phyloP scores from a whole-genome alignment of 2,329 filamentous ascomycete species.

The Fusarium redolens region DNA sequence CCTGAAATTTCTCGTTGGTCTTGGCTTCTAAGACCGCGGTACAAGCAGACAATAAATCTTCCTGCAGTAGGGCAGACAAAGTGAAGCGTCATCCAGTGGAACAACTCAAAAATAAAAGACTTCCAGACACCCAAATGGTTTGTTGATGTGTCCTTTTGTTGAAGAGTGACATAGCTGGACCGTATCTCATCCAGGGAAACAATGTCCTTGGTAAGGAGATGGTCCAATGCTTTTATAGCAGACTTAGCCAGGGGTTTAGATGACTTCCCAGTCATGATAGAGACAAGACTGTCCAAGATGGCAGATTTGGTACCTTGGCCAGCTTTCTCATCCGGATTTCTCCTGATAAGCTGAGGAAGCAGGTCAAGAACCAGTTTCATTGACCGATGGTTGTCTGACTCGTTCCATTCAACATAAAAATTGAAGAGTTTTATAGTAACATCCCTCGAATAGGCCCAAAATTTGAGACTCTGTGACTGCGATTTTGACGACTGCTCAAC shows the following conservation, averaged over 20 bases:
- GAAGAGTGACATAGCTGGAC: conserved; percentile 55
- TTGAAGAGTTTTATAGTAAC: conserved; percentile 65
- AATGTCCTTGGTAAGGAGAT: conserved; percentile 71
- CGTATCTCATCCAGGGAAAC: conserved; percentile 61
- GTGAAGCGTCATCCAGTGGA: conserved; percentile 67
- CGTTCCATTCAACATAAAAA: conserved; percentile 75
- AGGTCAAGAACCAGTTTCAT: conserved; percentile 72
- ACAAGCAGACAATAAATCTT: conserved; percentile 69
- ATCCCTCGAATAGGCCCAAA: conserved; percentile 63
- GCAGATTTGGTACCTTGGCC: conserved; percentile 54
- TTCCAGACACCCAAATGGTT: conserved; percentile 58
- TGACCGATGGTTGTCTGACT: conserved; percentile 72
- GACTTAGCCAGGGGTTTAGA: conserved; percentile 75
- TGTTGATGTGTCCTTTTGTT: conserved; percentile 40
- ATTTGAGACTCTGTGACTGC: conserved; percentile 52
- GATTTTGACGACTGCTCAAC: conserved; percentile 69
- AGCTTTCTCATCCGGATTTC: conserved; percentile 59
- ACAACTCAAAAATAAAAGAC: conserved; percentile 59
- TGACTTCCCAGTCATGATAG: conserved; percentile 69
- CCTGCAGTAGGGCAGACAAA: conserved; percentile 70
- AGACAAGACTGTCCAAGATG: conserved; percentile 65
- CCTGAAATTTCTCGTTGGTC: conserved; percentile 38
- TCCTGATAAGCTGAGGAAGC: conserved; percentile 61
- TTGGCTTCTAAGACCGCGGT: conserved; percentile 58
- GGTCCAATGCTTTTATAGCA: conserved; percentile 73